Percentiles rank a stretch among this genome's conserved stretches.
These are phyloP conservation scores for Verticillium klebahnii DNA, from an alignment of 2,329 filamentous ascomycete species.

Conservation along the genomic window DNA sequence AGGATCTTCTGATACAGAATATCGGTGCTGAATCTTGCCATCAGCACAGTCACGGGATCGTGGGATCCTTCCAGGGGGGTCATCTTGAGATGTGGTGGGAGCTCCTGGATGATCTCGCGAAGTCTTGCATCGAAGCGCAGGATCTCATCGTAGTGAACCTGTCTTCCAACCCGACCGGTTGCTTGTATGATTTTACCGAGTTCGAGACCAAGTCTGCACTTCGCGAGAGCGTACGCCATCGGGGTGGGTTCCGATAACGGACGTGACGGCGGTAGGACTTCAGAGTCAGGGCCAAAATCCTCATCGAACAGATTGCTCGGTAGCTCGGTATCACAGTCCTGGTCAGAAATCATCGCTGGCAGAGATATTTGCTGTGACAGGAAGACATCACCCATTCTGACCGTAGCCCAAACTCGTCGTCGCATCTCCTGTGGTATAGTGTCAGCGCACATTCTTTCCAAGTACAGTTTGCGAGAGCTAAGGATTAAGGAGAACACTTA, in stretches of 20 bases:
- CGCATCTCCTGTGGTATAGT: constrained; percentile 57
- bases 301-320: constrained; percentile 79
- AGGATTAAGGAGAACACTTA: constrained; percentile 27
- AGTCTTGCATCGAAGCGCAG: constrained; percentile 58
- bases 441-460: constrained; percentile 5
- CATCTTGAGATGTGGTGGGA: constrained; percentile 77
- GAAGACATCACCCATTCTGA: constrained; percentile 69
- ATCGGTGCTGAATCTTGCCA: constrained; percentile 80
- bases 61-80: constrained; percentile 69
- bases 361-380: constrained; percentile 72
- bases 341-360: constrained; percentile 65
- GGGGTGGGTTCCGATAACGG: constrained; percentile 68
- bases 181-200: constrained; percentile 69
- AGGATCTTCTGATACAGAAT: constrained; percentile 85
- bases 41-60: constrained; percentile 79
- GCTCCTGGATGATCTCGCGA: constrained; percentile 56
- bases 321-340: constrained; percentile 70
- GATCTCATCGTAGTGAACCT: constrained; percentile 59
- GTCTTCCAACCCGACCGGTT: constrained; percentile 50
- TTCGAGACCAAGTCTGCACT: constrained; percentile 62
- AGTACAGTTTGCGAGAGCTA: not conserved
- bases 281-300: constrained; percentile 67
- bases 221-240: constrained; percentile 74
- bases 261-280: constrained; percentile 61
- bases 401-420: constrained; percentile 62